Conservation (phyloP, 139 green algal species). For the Tetratostichococcus sp. region DNA sequence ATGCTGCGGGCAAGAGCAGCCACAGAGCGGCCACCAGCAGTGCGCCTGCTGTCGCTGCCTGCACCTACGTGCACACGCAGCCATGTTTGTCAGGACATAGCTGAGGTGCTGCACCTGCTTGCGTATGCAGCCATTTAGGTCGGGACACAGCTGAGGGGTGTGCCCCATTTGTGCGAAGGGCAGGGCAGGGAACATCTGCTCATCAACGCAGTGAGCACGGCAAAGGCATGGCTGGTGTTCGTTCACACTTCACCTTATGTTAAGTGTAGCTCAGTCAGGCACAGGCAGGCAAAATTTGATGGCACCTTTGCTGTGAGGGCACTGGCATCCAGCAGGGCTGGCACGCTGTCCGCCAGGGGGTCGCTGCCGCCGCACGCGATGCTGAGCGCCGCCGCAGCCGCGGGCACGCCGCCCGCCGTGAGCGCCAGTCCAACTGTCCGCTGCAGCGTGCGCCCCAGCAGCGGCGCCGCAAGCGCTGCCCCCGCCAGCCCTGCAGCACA, state of each 20-base stretch:
- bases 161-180: too few relatives aligned
- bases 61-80: neutral
- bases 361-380: neutral
- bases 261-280: too few relatives aligned
- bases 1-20: conserved; percentile 14
- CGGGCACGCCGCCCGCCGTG: neutral
- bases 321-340: neutral
- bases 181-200: too few relatives aligned
- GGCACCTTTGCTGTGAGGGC: conserved; percentile 9
- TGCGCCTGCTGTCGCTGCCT: conserved; percentile 4
- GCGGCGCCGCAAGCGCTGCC: neutral
- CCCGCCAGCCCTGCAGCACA: neutral
- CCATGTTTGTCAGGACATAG: too few relatives aligned
- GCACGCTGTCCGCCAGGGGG: neutral
- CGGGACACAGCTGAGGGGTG: too few relatives aligned
- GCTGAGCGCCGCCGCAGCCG: neutral
- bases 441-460: conserved; percentile 5
- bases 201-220: too few relatives aligned
- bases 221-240: too few relatives aligned
- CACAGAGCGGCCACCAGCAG: neutral
- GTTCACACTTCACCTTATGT: too few relatives aligned
- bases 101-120: neutral
- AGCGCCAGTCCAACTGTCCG: neutral
- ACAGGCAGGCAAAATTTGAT: too few relatives aligned
- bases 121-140: too few relatives aligned